Evolutionary conservation across 345 rosid species (phyloP).

Genomic region (Camelina hispida): DNA sequence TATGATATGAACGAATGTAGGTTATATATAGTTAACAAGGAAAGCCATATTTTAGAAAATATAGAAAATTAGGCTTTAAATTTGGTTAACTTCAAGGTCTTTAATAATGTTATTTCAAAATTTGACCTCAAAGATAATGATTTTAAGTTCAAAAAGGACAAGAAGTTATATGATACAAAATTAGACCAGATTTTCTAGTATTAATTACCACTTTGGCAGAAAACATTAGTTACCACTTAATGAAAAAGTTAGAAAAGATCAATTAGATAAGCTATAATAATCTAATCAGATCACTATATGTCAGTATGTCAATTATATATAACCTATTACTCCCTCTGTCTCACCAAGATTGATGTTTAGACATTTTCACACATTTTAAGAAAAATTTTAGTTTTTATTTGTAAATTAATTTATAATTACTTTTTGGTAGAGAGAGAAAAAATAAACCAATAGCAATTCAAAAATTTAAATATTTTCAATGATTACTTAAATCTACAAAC

Average conservation of each 20-base stretch:
- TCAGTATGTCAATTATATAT: neutral
- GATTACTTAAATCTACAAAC: too few species aligned
- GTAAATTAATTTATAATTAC: too few species aligned
- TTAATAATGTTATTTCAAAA: neutral
- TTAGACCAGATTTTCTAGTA: neutral
- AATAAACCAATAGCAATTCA: too few species aligned
- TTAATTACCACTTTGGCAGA: neutral
- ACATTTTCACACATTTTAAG: too few species aligned
- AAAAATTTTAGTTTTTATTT: too few species aligned
- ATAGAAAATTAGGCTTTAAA: neutral
- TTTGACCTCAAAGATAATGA: neutral
- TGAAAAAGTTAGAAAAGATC: neutral
- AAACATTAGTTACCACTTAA: neutral
- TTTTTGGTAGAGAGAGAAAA: too few species aligned
- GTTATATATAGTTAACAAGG: neutral
- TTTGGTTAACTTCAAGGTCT: neutral
- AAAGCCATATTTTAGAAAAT: neutral
- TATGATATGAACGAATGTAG: too few species aligned
- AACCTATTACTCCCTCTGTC: too few species aligned
- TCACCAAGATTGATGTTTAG: too few species aligned
- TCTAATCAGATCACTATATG: neutral
- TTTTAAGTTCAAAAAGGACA: neutral
- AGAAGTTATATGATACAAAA: neutral
- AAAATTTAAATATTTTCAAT: too few species aligned
- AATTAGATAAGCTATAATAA: neutral